Evolutionary conservation across 116 monocot genomes (phyloP).

Genomic region (Trichopus zeylanicus): DNA sequence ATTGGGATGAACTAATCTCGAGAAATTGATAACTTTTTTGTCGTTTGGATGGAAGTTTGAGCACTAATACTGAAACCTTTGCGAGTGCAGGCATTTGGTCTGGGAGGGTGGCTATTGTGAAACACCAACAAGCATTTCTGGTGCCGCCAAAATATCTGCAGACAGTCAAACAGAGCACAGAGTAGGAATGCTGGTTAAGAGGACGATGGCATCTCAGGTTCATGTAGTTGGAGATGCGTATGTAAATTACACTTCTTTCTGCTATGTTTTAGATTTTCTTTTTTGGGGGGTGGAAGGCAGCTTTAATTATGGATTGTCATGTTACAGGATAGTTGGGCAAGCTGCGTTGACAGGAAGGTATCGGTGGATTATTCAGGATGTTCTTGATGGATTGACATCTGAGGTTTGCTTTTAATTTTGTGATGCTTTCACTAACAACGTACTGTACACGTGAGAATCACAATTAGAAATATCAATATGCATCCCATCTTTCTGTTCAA

Average conservation of each 20-base stretch:
- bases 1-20: background rate
- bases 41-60: background rate
- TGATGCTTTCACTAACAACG: background rate
- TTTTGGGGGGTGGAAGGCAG: background rate
- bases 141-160: slow-evolving; percentile 1
- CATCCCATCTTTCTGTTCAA: too few relatives aligned
- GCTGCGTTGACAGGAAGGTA: slow-evolving; percentile 45
- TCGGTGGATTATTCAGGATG: slow-evolving; percentile 44
- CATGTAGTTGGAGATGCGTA: slow-evolving; percentile 55
- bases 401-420: slow-evolving; percentile 11
- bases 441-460: background rate
- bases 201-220: slow-evolving; percentile 37
- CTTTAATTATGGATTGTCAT: background rate
- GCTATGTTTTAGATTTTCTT: background rate
- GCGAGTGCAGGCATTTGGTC: slow-evolving; percentile 51
- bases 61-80: background rate
- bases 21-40: background rate
- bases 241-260: slow-evolving; percentile 7
- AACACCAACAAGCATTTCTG: slow-evolving; percentile 8
- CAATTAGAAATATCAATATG: background rate
- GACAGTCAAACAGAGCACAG: slow-evolving; percentile 16
- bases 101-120: slow-evolving; percentile 60
- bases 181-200: slow-evolving; percentile 21
- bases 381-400: slow-evolving; percentile 1
- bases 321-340: slow-evolving; percentile 47